Evolutionary conservation across 2,329 filamentous ascomycete species (phyloP).

Genomic region (Thielaviopsis musarum): DNA sequence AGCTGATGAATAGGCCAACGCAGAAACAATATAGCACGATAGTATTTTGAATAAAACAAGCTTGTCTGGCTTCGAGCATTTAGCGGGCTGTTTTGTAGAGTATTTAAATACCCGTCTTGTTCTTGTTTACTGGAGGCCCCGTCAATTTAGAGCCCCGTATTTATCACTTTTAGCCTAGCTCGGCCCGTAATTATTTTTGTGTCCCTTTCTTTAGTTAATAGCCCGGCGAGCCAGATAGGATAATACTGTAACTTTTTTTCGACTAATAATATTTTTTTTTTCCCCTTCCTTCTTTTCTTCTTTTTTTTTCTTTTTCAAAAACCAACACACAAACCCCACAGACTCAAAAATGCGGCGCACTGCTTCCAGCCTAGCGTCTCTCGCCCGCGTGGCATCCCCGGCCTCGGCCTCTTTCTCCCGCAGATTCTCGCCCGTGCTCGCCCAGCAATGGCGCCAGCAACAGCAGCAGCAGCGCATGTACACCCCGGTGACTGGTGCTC

Average conservation of each 20-base stretch:
- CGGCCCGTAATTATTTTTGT: not conserved
- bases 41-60: too few species aligned
- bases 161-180: not conserved
- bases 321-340: not conserved
- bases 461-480: conserved; percentile 3
- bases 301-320: not conserved
- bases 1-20: too few species aligned
- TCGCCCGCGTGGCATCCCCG: conserved; percentile 1
- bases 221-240: too few species aligned
- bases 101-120: not conserved
- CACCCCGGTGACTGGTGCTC: conserved; percentile 33
- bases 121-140: not conserved
- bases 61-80: too few species aligned
- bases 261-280: not conserved
- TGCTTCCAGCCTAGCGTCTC: conserved; percentile 5
- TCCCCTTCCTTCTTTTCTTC: not conserved
- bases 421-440: not conserved
- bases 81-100: too few species aligned
- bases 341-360: conserved; percentile 5
- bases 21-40: too few species aligned
- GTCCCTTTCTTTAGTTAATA: too few species aligned
- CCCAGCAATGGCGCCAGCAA: not conserved
- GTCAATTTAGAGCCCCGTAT: not conserved
- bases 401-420: not conserved
- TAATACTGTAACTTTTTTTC: not conserved